Evolutionary conservation across 305 asterid species (phyloP).

Genomic region (Fraxinus velutina): DNA sequence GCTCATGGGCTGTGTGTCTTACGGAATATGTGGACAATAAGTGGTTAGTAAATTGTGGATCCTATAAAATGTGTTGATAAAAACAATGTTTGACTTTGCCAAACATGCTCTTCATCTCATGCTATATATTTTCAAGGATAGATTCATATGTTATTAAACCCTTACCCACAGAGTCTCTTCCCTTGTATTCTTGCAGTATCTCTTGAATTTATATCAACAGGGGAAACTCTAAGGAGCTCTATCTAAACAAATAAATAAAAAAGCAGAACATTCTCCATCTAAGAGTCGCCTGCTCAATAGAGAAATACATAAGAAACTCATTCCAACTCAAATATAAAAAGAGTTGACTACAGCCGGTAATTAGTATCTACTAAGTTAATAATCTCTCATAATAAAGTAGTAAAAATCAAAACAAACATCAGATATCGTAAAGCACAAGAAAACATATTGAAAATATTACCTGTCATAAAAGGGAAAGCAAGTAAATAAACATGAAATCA

Average conservation of each 20-base stretch:
- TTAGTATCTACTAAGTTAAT: not conserved
- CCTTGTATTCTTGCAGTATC: not conserved
- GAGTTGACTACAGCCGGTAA: not conserved
- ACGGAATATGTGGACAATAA: not conserved
- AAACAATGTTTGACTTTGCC: not conserved
- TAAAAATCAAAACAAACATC: not conserved
- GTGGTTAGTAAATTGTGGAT: not conserved
- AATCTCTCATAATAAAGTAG: not conserved
- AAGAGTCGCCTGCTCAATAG: not conserved
- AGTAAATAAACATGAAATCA: constrained; percentile 11
- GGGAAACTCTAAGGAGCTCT: not conserved
- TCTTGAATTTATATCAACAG: not conserved
- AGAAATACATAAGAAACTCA: not conserved
- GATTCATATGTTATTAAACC: not conserved
- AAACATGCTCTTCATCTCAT: not conserved
- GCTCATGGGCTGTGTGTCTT: not conserved
- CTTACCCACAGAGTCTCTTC: not conserved
- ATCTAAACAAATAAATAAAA: not conserved
- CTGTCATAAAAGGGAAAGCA: not conserved
- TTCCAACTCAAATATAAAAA: not conserved
- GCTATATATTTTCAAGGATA: not conserved
- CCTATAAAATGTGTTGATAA: not conserved
- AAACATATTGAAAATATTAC: not conserved
- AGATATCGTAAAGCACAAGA: not conserved
- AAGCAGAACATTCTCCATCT: not conserved